Evolutionary conservation across 257 asterid genomes (phyloP), one percentile per base, ranked within the genome.

Genomic region (Lycium ferocissimum): DNA sequence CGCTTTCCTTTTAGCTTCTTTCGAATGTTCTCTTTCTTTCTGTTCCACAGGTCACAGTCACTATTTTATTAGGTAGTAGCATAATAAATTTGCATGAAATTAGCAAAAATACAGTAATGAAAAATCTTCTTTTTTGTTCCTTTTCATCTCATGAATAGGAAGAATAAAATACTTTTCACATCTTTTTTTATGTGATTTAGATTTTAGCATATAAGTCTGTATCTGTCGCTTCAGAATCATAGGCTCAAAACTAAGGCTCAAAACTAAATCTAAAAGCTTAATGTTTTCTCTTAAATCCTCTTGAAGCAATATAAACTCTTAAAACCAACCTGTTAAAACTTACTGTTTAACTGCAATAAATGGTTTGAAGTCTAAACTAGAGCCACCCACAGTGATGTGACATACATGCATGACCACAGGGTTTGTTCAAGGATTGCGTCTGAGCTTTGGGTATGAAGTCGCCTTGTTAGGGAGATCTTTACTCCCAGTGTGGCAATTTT

Each of bases 21-120:
- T 91, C 76, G 85, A 62, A 7, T 80, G 82, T 6, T 85, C 94
- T 85, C 88, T 90, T 88, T 93, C 97, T 70, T 90, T 93, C 97
- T 94, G 93, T 86, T 35, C 14, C 83, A 67, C 33, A 78, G 63
- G 9, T 78, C 9, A 33, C 15, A 78, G 15, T 6, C 5, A 1
- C 20, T 40, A 38, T 70, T 7, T n/a, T n/a, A n/a, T n/a, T n/a
- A n/a, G n/a, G 51, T 69, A 20, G 15, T 22, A 38, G 20, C 7
- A 37, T 38, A 15, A 15, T 38, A 1, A 38, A 70, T 18, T 70
- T 38, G 13, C 53, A 70, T 38, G 49, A 70, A 38, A 38, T 70
- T 70, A 38, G 78, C 38, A 66, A 45, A 2, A 26, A 13, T 12
- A 7, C 20, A 66, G 5, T 13, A 26, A 5, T 37, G 9, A 15